Conservation (phyloP, 139 green algal genomes). For the Parachlorella kessleri region DNA sequence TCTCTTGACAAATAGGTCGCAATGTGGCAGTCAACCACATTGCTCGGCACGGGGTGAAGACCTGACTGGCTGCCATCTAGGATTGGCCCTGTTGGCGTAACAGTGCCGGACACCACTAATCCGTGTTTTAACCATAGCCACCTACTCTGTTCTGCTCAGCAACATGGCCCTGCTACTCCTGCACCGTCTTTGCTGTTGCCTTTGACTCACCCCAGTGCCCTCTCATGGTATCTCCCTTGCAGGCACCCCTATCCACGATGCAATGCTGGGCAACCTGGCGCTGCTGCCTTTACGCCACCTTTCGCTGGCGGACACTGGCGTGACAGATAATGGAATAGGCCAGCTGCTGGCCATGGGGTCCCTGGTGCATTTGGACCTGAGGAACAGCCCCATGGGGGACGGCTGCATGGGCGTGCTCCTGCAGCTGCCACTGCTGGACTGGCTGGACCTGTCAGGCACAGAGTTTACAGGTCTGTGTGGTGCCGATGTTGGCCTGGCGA, state of each 20-base stretch:
- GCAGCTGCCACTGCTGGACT: slow-evolving; percentile 11
- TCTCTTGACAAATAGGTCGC: no score
- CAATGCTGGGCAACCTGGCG: neutral
- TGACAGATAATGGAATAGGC: neutral
- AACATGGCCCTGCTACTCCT: no score
- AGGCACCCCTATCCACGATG: neutral
- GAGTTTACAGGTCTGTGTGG: neutral
- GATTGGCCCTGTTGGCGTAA: neutral
- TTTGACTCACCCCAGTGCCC: no score
- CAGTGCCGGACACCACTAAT: neutral
- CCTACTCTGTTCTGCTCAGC: no score
- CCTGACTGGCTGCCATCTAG: no score
- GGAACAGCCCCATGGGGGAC: neutral
- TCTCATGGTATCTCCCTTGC: no score
- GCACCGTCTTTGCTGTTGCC: no score
- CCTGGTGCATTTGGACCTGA: neutral
- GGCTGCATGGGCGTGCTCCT: neutral
- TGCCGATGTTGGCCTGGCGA: neutral
- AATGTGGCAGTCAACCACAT: no score
- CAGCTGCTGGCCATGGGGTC: slow-evolving; percentile 3
- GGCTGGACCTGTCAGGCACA: neutral
- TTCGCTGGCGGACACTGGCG: slow-evolving; percentile 4
- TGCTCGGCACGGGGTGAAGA: no score
- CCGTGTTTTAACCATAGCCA: no score
- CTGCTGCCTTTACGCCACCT: neutral